These are phyloP conservation scores for Collybia mongolica DNA, from an alignment of 768 basidiomycete genomes.

Conservation along the genomic window DNA sequence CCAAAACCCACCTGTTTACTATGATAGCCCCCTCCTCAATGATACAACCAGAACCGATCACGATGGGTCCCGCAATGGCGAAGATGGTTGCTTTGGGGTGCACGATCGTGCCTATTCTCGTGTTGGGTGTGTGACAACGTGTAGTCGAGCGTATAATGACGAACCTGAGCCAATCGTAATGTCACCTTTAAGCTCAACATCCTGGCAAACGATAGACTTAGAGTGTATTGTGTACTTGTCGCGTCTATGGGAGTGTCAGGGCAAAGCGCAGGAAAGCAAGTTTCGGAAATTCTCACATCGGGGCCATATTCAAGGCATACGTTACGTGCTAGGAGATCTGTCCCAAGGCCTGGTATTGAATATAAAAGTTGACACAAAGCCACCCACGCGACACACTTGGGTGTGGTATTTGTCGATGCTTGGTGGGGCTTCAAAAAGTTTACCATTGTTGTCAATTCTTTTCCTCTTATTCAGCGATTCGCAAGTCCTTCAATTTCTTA, in stretches of 20 bases:
- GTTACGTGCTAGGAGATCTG: no score
- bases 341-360: no score
- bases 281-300: constrained; percentile 8
- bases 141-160: neutral
- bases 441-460: no score
- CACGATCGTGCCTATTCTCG: constrained; percentile 68
- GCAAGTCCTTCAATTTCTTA: no score
- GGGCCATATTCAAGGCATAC: constrained; percentile 9
- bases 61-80: constrained; percentile 86
- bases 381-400: no score
- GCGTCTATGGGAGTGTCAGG: constrained; percentile 44
- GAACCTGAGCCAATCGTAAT: constrained; percentile 87
- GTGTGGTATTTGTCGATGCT: no score
- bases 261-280: neutral
- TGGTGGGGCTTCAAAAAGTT: no score
- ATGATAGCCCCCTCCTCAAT: constrained; percentile 91
- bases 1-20: constrained; percentile 66
- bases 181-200: constrained; percentile 92
- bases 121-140: constrained; percentile 1
- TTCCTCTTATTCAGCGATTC: no score
- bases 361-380: no score
- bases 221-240: constrained; percentile 91
- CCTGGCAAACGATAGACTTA: constrained; percentile 87
- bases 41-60: constrained; percentile 86
- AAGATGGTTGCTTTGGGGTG: constrained; percentile 95